phyloP scores from a whole-genome alignment of 768 basidiomycete species.

The Paxillus involutus region DNA sequence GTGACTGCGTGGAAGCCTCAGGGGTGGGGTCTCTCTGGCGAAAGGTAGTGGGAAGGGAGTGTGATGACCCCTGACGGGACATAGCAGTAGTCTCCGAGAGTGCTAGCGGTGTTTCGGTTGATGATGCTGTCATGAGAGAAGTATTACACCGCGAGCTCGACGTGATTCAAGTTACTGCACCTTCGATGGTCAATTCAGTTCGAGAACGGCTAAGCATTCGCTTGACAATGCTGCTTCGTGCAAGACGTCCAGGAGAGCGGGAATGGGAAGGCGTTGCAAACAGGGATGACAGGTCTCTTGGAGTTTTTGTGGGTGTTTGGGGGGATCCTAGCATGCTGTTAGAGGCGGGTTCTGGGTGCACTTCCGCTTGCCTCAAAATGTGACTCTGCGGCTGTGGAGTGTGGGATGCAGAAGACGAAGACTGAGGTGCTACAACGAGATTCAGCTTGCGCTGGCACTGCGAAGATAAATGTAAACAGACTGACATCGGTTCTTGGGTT shows the following conservation, averaged over 20 bases:
- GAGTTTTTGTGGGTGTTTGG: constrained; percentile 24
- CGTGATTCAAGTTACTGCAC: background rate
- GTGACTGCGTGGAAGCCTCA: constrained; percentile 23
- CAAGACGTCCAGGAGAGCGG: constrained; percentile 31
- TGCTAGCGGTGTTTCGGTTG: background rate
- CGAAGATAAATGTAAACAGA: background rate
- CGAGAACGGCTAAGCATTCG: constrained; percentile 73
- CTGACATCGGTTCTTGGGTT: background rate
- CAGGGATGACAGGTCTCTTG: constrained; percentile 46
- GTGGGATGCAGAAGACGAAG: background rate
- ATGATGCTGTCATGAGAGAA: constrained; percentile 4
- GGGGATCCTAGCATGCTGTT: background rate
- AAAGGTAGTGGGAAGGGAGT: constrained; percentile 19
- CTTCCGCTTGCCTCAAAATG: background rate
- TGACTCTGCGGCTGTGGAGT: background rate
- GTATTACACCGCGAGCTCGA: background rate
- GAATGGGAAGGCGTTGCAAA: constrained; percentile 37
- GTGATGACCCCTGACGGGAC: constrained; percentile 24
- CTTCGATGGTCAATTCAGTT: constrained; percentile 55
- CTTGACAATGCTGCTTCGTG: constrained; percentile 49
- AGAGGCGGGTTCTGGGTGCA: background rate
- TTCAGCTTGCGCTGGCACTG: background rate
- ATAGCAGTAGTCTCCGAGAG: background rate
- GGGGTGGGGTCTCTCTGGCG: constrained; percentile 26
- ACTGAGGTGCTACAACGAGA: background rate